A percentile compares a stretch with the other conserved stretches of the same genome.
Conservation (phyloP, 1,284 basidiomycete species). For the Leccinum insolens region DNA sequence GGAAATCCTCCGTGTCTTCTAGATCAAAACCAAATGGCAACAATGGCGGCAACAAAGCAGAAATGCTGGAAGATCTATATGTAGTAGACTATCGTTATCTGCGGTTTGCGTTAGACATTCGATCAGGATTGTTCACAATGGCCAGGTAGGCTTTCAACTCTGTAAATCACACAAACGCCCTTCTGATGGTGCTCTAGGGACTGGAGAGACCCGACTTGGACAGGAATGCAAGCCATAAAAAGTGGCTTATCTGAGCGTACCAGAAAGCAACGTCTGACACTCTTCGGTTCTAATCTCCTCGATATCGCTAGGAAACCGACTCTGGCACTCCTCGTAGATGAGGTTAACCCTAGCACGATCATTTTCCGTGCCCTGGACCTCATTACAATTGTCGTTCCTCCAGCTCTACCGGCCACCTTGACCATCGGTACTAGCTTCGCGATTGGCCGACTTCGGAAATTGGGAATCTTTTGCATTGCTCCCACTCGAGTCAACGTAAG, state of each 20-base stretch:
- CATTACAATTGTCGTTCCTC: slow-evolving; percentile 98
- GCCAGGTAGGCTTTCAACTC: slow-evolving; percentile 54
- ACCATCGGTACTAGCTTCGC: slow-evolving; percentile 99
- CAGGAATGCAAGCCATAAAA: slow-evolving; percentile 61
- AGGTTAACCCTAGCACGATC: slow-evolving; percentile 62
- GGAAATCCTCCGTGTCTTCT: slow-evolving; percentile 30
- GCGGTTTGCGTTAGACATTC: slow-evolving; percentile 87
- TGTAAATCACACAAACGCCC: not conserved
- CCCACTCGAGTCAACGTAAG: slow-evolving; percentile 96
- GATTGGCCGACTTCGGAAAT: slow-evolving; percentile 85
- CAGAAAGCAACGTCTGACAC: slow-evolving; percentile 64
- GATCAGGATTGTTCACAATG: slow-evolving; percentile 82
- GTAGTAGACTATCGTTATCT: slow-evolving; percentile 87
- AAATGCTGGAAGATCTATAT: slow-evolving; percentile 54
- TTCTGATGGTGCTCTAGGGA: slow-evolving; percentile 55
- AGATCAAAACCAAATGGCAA: slow-evolving; percentile 26
- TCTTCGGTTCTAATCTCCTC: slow-evolving; percentile 91
- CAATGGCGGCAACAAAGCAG: slow-evolving; percentile 34
- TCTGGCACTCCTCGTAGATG: too few relatives aligned
- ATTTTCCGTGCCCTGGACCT: slow-evolving; percentile 92
- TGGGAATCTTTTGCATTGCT: slow-evolving; percentile 95
- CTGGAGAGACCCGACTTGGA: slow-evolving; percentile 90
- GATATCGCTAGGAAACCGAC: slow-evolving; percentile 56
- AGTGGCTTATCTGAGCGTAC: slow-evolving; percentile 59
- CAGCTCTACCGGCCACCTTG: slow-evolving; percentile 95